A percentile compares a stretch with the other conserved stretches of the same genome.
Evolutionary conservation across 257 asterid genomes (phyloP).

Genomic region (Rhazya stricta): DNA sequence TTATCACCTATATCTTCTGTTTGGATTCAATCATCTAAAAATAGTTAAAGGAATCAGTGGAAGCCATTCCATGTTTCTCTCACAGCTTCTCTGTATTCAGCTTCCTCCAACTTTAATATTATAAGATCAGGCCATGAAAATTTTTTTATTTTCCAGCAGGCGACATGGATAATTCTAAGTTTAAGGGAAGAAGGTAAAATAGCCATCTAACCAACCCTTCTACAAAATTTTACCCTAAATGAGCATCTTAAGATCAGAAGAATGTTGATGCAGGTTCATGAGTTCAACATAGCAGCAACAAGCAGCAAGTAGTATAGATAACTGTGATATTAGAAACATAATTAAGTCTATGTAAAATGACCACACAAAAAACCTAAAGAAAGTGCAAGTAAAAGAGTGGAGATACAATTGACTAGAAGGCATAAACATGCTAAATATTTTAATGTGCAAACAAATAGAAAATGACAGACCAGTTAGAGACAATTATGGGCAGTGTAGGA

Average conservation of each 20-base stretch:
- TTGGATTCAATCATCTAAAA: background rate
- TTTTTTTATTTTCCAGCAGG: background rate
- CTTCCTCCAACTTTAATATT: background rate
- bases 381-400: background rate
- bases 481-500: background rate
- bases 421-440: background rate
- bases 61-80: background rate
- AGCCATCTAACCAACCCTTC: background rate
- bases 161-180: background rate
- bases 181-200: constrained; percentile 1
- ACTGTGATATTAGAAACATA: no score
- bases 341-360: no score
- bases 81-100: background rate
- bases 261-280: background rate
- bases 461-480: background rate
- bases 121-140: background rate
- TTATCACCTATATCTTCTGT: background rate
- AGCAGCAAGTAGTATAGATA: no score
- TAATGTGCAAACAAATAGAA: background rate
- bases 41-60: background rate
- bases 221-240: background rate
- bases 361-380: background rate
- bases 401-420: background rate
- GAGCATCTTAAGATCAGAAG: background rate
- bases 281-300: background rate